These are phyloP conservation scores for Cryptosporidium meleagridis DNA, from an alignment of 169 alveolate species.

Conservation along the genomic window DNA sequence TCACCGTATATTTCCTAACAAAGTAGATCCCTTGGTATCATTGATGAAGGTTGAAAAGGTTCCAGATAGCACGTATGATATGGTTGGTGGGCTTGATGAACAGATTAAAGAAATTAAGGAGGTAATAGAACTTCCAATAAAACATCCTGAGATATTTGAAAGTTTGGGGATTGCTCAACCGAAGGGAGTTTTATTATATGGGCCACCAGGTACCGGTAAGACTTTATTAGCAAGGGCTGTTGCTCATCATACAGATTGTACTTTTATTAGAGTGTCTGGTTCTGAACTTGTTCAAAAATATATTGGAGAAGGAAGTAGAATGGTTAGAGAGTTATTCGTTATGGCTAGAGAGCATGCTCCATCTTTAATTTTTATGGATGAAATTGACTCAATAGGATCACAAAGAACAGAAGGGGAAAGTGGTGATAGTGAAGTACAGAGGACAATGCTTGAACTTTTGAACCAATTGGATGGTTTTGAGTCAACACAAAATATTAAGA, in stretches of 20 bases:
- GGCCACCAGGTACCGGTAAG: conserved; percentile 93
- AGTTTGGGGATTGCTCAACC: conserved; percentile 97
- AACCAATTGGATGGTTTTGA: conserved; percentile 91
- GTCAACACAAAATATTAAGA: conserved; percentile 85
- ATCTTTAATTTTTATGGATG: conserved; percentile 98
- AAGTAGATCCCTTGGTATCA: conserved; percentile 98
- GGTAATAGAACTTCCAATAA: conserved; percentile 99
- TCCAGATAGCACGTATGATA: conserved; percentile 98
- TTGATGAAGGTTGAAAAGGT: conserved; percentile 99
- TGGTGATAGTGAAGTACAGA: conserved; percentile 95
- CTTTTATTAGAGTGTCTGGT: conserved; percentile 99
- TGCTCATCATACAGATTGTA: conserved; percentile 99
- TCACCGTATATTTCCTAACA: conserved; percentile 95
- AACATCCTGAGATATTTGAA: conserved; percentile 99
- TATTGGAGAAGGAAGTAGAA: conserved; percentile 99
- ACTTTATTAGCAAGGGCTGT: conserved; percentile 99
- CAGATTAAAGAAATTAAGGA: conserved; percentile 99
- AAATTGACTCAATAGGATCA: conserved; percentile 96
- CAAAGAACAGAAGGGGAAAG: conserved; percentile 91
- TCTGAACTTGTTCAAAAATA: conserved; percentile 98
- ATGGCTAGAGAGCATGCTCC: conserved; percentile 98
- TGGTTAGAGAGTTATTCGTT: conserved; percentile 97
- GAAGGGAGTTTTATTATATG: conserved; percentile 91
- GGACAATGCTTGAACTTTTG: conserved; percentile 81
- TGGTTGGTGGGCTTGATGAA: conserved; percentile 99